Conservation (phyloP, 495 filamentous ascomycete species). For the Staphylotrichum tortipilum region DNA sequence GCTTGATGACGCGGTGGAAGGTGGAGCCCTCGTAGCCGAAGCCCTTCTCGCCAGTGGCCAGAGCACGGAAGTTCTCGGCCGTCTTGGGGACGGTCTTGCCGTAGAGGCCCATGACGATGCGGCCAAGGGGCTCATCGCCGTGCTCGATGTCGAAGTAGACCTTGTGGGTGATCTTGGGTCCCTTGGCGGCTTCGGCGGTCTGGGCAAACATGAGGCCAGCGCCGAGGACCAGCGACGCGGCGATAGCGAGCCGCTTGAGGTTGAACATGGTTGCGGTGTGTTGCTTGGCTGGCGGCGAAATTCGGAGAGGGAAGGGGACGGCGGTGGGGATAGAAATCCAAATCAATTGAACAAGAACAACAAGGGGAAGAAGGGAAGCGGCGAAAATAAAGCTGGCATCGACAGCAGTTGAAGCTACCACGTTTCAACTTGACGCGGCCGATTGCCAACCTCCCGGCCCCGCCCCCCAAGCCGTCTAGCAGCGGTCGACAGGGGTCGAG, state of each 20-base stretch:
- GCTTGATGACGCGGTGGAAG: slow-evolving; percentile 98
- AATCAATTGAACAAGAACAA: slow-evolving; percentile 16
- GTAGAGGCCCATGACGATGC: slow-evolving; percentile 90
- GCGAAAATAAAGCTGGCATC: slow-evolving; percentile 1
- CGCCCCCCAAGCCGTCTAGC: slow-evolving; percentile 2
- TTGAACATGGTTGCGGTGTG: slow-evolving; percentile 45
- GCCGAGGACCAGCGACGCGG: slow-evolving; percentile 66
- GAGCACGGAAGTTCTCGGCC: slow-evolving; percentile 93
- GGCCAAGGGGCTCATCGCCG: slow-evolving; percentile 74
- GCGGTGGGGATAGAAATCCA: too few relatives aligned
- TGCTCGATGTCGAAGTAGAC: slow-evolving; percentile 95
- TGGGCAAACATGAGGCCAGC: slow-evolving; percentile 63
- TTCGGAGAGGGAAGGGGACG: neutral
- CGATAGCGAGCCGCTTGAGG: slow-evolving; percentile 50
- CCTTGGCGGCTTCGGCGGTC: slow-evolving; percentile 65
- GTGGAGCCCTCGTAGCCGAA: slow-evolving; percentile 90
- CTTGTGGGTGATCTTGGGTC: slow-evolving; percentile 94
- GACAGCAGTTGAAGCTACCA: slow-evolving; percentile 25
- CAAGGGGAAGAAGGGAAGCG: neutral
- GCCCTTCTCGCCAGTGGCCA: slow-evolving; percentile 94
- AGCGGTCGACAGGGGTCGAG: slow-evolving; percentile 9
- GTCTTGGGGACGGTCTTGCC: slow-evolving; percentile 98
- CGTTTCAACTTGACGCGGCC: slow-evolving; percentile 25
- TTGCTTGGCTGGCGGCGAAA: neutral
- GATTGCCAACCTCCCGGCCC: too few relatives aligned